A percentile compares a stretch with the other conserved stretches of the same genome.
phyloP scores from a whole-genome alignment of 345 rosid species.

The Salix udensis region DNA sequence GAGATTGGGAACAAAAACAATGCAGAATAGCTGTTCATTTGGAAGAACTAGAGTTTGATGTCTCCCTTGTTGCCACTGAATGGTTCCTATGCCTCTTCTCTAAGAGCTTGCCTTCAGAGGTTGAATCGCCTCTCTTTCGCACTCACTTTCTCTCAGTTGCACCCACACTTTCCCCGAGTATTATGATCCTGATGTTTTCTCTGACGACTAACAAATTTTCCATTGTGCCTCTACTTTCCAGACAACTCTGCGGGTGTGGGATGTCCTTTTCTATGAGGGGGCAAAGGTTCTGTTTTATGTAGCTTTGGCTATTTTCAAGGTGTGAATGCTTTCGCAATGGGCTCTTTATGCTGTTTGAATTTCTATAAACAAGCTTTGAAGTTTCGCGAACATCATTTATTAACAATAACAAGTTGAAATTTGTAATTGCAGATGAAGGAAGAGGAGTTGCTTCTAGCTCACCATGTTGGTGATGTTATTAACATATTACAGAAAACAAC shows the following conservation, averaged over 20 bases:
- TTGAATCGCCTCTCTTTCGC: constrained; percentile 19
- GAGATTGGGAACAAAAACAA: constrained; percentile 9
- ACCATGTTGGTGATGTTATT: constrained; percentile 92
- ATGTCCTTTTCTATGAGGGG: constrained; percentile 95
- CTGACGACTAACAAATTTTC: constrained; percentile 5
- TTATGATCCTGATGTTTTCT: neutral
- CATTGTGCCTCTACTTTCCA: constrained; percentile 21
- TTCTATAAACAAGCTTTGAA: neutral
- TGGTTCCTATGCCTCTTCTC: constrained; percentile 99
- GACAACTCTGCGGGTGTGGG: constrained; percentile 99
- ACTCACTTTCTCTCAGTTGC: neutral
- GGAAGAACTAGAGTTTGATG: constrained; percentile 89
- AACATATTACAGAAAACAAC: constrained; percentile 79
- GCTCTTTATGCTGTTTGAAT: constrained; percentile 1
- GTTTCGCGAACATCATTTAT: constrained; percentile 1
- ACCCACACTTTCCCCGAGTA: neutral
- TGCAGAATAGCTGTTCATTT: constrained; percentile 86
- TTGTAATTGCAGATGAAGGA: constrained; percentile 81
- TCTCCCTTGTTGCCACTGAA: constrained; percentile 96
- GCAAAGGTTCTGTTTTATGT: constrained; percentile 95
- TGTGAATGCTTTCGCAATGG: constrained; percentile 22
- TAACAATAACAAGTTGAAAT: neutral
- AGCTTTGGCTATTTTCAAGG: constrained; percentile 98
- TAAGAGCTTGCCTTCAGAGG: constrained; percentile 99
- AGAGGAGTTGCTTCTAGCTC: constrained; percentile 74